phyloP scores from a whole-genome alignment of 139 green algal genomes.

The Chlamydomonas eustigma region DNA sequence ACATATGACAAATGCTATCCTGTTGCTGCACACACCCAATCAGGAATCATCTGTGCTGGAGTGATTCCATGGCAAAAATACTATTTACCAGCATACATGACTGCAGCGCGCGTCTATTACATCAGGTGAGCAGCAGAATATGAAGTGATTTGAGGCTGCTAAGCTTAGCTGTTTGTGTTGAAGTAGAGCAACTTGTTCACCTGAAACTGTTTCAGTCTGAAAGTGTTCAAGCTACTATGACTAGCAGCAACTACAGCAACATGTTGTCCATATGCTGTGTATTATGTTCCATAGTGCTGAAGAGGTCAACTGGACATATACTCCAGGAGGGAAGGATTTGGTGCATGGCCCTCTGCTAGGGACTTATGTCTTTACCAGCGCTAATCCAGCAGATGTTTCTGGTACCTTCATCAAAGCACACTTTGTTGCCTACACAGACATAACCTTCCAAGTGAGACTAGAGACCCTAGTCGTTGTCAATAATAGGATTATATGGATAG shows the following conservation, averaged over 20 bases:
- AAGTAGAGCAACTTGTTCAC: too few relatives aligned
- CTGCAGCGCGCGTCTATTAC: background rate
- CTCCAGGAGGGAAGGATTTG: background rate
- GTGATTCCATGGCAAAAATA: background rate
- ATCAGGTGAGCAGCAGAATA: conserved; percentile 1
- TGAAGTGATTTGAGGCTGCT: too few relatives aligned
- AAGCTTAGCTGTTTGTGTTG: too few relatives aligned
- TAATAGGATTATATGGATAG: too few relatives aligned
- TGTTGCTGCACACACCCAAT: too few relatives aligned
- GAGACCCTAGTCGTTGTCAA: background rate
- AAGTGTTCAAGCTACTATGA: too few relatives aligned
- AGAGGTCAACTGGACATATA: conserved; percentile 10
- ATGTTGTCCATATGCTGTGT: too few relatives aligned
- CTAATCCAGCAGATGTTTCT: conserved; percentile 21
- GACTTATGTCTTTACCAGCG: background rate
- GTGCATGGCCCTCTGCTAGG: background rate
- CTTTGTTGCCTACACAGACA: conserved; percentile 65
- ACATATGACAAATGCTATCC: too few relatives aligned
- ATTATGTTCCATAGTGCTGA: too few relatives aligned
- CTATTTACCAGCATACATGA: background rate
- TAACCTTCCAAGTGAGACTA: conserved; percentile 46
- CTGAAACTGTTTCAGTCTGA: too few relatives aligned
- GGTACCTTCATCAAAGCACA: conserved; percentile 51
- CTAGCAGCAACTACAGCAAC: too few relatives aligned
- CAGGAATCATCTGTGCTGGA: background rate